Evolutionary conservation across 2,329 filamentous ascomycete genomes (phyloP), one percentile per base, ranked within the genome.

Genomic region (Botrytis cinerea): DNA sequence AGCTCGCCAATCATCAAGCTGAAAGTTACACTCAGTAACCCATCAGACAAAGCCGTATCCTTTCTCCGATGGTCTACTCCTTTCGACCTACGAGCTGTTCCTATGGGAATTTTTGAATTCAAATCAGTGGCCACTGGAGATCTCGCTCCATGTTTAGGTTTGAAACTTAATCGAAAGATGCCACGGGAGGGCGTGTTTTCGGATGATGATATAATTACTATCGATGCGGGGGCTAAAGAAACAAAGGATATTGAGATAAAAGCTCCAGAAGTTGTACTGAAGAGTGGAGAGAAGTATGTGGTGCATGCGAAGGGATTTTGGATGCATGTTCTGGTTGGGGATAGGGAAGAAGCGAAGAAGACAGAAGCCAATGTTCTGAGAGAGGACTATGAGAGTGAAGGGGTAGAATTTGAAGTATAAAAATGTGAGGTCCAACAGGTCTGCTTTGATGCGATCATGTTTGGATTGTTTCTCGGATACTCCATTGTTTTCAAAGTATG

Each of bases 41-140:
- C 76, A 1, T 78, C 79, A 0, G 66, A 77, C 7, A 67, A 77
- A 3, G 72, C 79, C 22, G 72, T 83, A 22, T 83, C 80, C 0
- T 61, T 84, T 8, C 76, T 84, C 5, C 79, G 76, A 74, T 84
- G 82, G 82, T 80, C 78, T 4, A 82, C 78, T 8, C 82, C 82
- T 1, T 76, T 84, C 5, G 83, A 84, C 69, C 74, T 77, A 10
- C 76, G 75, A 10, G 82, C 81, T 9, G 70, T 82, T 4, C 71
- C 79, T 0, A 74, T 81, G 61, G 78, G 80, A 18, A 78, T 75
- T 16, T 80, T 83, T 70, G 79, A 80, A 51, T 78, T 83, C 61
- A 78, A 78, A 28, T 77, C 77, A 4, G 63, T 68, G 5, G 57
- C 43, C 18, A 75, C 72, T 0, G 73, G 74, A 18, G 40, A 66